Evolutionary conservation across 225 moss, liverwort and hornwort genomes (phyloP).

Genomic region (Climacium dendroides): DNA sequence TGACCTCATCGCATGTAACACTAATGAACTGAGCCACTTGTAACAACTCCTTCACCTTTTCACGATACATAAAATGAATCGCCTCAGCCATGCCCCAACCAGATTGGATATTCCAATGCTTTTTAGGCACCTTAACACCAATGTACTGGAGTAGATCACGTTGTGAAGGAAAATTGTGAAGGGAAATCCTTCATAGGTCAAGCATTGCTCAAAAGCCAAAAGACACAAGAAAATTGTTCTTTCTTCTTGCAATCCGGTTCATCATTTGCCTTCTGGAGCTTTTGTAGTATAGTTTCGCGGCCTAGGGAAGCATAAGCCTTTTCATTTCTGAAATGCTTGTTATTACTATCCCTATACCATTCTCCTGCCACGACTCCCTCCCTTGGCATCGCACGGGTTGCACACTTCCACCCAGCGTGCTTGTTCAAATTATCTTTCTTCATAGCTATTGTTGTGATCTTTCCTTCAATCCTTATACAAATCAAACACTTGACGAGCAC

Average conservation of each 20-base stretch:
- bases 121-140: not conserved
- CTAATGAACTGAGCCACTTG: not conserved
- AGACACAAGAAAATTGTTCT: no score
- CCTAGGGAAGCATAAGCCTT: no score
- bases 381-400: not conserved
- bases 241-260: no score
- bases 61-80: not conserved
- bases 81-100: rapidly evolving
- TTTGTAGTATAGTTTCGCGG: rapidly evolving
- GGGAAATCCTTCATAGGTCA: no score
- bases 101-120: not conserved
- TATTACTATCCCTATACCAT: not conserved
- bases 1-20: not conserved
- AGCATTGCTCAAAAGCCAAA: no score
- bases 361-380: no score
- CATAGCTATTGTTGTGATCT: no score
- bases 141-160: not conserved
- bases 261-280: no score
- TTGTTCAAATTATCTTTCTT: not conserved
- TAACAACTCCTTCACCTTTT: not conserved
- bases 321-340: not conserved
- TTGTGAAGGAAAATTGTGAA: no score
- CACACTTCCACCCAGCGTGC: not conserved
- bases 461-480: not conserved
- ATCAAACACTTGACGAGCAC: not conserved